phyloP scores from a whole-genome alignment of 129 eudicot species.

The Chrysanthemum makinoi region DNA sequence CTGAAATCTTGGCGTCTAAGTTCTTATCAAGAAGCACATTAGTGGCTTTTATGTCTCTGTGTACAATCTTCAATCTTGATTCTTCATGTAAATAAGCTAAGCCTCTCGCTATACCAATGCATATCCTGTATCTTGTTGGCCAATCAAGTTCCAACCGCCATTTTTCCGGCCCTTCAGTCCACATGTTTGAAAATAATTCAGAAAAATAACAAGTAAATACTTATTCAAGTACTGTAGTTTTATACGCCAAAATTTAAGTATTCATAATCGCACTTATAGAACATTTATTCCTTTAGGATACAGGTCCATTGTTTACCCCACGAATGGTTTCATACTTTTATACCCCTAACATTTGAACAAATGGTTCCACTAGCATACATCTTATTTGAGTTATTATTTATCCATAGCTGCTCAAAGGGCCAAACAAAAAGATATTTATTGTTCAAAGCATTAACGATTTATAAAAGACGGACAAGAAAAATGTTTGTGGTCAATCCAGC shows the following conservation, averaged over 20 bases:
- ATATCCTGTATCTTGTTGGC: slow-evolving; percentile 63
- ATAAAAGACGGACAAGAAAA: no score
- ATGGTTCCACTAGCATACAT: no score
- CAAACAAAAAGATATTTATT: no score
- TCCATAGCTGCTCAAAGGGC: no score
- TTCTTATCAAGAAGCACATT: slow-evolving; percentile 70
- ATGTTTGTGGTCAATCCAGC: no score
- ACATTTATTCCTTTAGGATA: not conserved
- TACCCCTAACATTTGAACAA: no score
- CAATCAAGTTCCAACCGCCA: slow-evolving; percentile 54
- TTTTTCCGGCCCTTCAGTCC: slow-evolving; percentile 47
- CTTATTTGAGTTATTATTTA: no score
- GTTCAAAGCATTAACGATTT: no score
- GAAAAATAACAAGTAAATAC: slow-evolving; percentile 1
- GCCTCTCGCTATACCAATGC: slow-evolving; percentile 68
- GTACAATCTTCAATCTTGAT: slow-evolving; percentile 67
- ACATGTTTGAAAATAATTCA: slow-evolving; percentile 1
- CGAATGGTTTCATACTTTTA: no score
- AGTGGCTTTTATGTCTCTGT: slow-evolving; percentile 74
- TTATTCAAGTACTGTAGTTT: not conserved
- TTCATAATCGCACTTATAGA: not conserved
- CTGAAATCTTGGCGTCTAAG: slow-evolving; percentile 66
- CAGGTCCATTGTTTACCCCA: no score
- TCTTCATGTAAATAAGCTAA: slow-evolving; percentile 75
- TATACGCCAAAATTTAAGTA: not conserved